Evolutionary conservation across 805 yeast genomes (phyloP), one percentile per base, ranked within the genome.

Genomic region (Phaffomyces antillensis): DNA sequence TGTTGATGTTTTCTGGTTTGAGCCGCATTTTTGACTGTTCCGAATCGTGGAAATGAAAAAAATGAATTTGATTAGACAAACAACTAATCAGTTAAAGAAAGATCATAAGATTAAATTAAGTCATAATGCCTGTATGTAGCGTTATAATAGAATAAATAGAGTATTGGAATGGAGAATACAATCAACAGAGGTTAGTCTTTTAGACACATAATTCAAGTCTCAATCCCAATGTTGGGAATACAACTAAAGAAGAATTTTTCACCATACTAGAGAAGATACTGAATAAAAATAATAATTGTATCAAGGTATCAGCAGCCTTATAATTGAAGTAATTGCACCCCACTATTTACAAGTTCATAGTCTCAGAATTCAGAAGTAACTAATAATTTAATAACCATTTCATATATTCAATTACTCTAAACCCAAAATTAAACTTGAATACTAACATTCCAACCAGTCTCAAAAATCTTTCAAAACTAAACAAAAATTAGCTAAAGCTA

Each of bases 401-500:
- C 11, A 28, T 10, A 11, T 28, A 2, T 11, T 28, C 13, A 28
- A 5, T 11, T 28, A 28, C 11, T 28, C 13, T 28, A 11, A 28
- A 11, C 10, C 28, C 28, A 26, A 26, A 13, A 28, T 12, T 12
- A 28, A 28, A 28, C 30, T 28, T 28, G 30, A 11, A 28, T 56
- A 54, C 58, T 56, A 52, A 51, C 57, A 26, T n/a, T 30, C 20
- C 7, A 4, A 31, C 6, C 48, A 84, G 91, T 83, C 93, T 70
- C 90, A 90, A 78, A 91, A 91, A 80, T 80, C 96, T 66, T 88
- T 93, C 83, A 87, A 77, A 75, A 86, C 85, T 76, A 91, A 91
- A 88, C 93, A 89, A 81, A 93, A 89, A 83, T 84, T 91, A 75
- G 97, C 96, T 73, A 91, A 93, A 84, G 97, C 96, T 71, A 83